These are phyloP conservation scores for Camellia sinensis DNA, from an alignment of 148 eudicot genomes.

Conservation along the genomic window DNA sequence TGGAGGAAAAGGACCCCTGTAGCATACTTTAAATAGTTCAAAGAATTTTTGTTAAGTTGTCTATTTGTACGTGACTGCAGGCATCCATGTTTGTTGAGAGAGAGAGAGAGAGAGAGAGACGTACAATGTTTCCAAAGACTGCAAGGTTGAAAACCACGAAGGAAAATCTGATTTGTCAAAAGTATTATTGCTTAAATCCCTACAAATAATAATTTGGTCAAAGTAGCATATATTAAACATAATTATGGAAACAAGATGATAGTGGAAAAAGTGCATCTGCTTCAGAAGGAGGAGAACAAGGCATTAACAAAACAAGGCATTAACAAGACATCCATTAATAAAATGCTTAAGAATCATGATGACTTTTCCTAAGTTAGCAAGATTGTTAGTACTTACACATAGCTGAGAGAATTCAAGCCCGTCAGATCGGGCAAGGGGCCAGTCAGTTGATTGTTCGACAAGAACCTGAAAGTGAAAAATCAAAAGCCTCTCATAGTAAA, in stretches of 20 bases:
- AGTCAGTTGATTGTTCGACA: slow-evolving; percentile 57
- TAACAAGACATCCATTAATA: not conserved
- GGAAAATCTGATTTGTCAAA: slow-evolving; percentile 53
- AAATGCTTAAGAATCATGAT: not conserved
- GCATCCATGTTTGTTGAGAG: not conserved
- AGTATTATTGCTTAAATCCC: slow-evolving; percentile 84
- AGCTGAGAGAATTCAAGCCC: slow-evolving; percentile 18
- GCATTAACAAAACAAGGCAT: not conserved
- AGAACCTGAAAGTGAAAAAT: slow-evolving; percentile 36
- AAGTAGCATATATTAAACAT: not conserved
- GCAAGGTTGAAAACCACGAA: slow-evolving; percentile 49
- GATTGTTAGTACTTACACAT: slow-evolving; percentile 17
- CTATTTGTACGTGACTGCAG: no score
- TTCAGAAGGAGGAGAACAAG: not conserved
- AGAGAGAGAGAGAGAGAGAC: not conserved
- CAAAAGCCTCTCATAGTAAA: slow-evolving; percentile 6
- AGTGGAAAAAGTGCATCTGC: not conserved
- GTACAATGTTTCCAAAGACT: slow-evolving; percentile 63
- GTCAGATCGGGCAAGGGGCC: slow-evolving; percentile 65
- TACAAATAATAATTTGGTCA: slow-evolving; percentile 27
- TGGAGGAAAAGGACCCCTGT: no score
- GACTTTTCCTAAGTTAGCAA: not conserved
- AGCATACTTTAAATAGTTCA: no score
- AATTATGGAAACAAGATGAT: not conserved
- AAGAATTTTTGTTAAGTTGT: no score